These are phyloP conservation scores for Yamadazyma takamatsuzukensis DNA, from an alignment of 805 yeast species.

Conservation along the genomic window DNA sequence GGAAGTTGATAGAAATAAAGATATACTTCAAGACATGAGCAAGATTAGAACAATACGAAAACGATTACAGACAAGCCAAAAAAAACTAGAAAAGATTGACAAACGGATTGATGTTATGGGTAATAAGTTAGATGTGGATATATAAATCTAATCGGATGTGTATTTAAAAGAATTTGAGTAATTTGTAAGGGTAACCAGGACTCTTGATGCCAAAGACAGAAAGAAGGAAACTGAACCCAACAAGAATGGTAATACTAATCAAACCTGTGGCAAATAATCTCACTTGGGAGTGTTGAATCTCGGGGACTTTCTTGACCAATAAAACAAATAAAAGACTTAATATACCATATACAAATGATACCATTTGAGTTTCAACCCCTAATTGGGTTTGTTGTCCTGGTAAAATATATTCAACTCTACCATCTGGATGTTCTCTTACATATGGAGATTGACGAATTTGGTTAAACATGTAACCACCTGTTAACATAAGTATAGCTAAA, in stretches of 20 bases:
- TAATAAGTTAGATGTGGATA: too few species aligned
- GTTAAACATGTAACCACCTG: conserved; percentile 92
- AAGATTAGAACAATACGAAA: conserved; percentile 28
- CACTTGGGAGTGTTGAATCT: conserved; percentile 38
- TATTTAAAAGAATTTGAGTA: conserved; percentile 20
- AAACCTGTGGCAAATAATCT: conserved; percentile 48
- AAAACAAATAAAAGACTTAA: conserved; percentile 59
- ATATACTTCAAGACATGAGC: conserved; percentile 15
- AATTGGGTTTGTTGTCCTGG: conserved; percentile 73
- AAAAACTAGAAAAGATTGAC: conserved; percentile 35
- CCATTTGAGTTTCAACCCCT: conserved; percentile 86
- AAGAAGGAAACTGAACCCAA: conserved; percentile 62
- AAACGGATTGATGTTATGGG: conserved; percentile 30
- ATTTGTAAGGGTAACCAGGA: conserved; percentile 70
- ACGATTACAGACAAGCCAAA: conserved; percentile 23
- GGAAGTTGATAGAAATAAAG: conserved; percentile 15
- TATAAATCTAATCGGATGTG: not conserved
- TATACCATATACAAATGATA: conserved; percentile 69
- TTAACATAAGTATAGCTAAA: conserved; percentile 65
- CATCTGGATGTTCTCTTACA: conserved; percentile 42
- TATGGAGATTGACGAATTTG: conserved; percentile 74
- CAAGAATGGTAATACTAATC: conserved; percentile 44
- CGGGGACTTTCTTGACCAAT: conserved; percentile 57
- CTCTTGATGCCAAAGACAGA: conserved; percentile 68
- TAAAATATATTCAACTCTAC: conserved; percentile 33